phyloP scores from a whole-genome alignment of 2,329 filamentous ascomycete genomes.

The Aureobasidium sp. region DNA sequence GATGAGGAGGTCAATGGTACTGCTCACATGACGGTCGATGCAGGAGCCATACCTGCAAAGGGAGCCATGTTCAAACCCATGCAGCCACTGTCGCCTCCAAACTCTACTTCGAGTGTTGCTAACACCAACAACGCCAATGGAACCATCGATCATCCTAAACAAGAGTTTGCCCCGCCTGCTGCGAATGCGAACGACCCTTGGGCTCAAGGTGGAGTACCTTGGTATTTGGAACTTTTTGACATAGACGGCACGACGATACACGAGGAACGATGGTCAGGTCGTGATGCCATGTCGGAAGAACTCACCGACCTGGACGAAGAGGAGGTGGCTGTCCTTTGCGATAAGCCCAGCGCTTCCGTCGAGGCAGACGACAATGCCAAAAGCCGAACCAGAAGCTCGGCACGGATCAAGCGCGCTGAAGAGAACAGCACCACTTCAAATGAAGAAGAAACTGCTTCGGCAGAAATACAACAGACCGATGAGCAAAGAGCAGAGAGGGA shows the following conservation, averaged over 20 bases:
- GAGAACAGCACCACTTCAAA: not conserved
- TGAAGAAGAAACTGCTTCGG: constrained; percentile 3
- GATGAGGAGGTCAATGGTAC: not conserved
- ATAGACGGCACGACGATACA: constrained; percentile 72
- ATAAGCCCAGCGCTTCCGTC: not conserved
- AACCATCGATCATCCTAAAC: not conserved
- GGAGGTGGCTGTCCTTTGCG: constrained; percentile 59
- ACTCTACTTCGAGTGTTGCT: constrained; percentile 34
- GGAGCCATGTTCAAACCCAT: constrained; percentile 20
- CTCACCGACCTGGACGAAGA: constrained; percentile 90
- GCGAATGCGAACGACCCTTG: constrained; percentile 22
- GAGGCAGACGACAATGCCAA: constrained; percentile 12
- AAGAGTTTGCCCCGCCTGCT: constrained; percentile 22
- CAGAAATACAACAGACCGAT: constrained; percentile 10
- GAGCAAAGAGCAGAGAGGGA: constrained; percentile 9
- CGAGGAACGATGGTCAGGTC: constrained; percentile 66
- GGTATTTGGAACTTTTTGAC: constrained; percentile 80
- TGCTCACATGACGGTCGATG: not conserved
- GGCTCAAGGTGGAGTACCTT: constrained; percentile 71
- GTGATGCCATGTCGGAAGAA: constrained; percentile 68
- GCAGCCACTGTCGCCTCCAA: constrained; percentile 30
- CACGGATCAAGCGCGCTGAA: constrained; percentile 3
- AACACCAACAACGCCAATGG: constrained; percentile 27
- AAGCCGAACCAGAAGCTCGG: constrained; percentile 2
- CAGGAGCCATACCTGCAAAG: not conserved